A percentile compares a stretch with the other conserved stretches of the same genome.
Conservation (phyloP, 2,329 filamentous ascomycete species). For the Raffaelea ambrosiae region DNA sequence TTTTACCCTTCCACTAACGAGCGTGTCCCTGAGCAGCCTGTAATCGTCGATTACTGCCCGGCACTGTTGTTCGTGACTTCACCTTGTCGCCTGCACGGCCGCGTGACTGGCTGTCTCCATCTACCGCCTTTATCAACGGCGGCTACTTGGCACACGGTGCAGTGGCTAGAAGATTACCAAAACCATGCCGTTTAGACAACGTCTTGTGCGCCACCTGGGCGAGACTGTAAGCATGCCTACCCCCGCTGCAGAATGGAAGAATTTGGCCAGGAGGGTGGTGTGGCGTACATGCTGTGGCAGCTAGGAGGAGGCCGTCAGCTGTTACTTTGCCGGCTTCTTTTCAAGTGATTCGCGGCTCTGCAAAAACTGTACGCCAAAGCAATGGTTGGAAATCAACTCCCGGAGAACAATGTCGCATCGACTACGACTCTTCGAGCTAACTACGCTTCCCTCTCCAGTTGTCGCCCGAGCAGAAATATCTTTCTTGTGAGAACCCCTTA, state of each 20-base stretch:
- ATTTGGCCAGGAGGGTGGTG: not conserved
- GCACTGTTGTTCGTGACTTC: no score
- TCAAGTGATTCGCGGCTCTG: constrained; percentile 2
- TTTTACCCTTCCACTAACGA: no score
- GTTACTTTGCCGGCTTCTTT: not conserved
- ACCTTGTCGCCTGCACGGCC: no score
- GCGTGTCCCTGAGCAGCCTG: no score
- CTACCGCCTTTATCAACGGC: no score
- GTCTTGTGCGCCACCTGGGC: constrained; percentile 37
- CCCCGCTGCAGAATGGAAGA: constrained; percentile 3
- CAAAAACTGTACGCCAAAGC: not conserved
- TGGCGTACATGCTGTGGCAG: not conserved
- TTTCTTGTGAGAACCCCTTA: constrained; percentile 18
- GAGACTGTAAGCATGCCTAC: constrained; percentile 30
- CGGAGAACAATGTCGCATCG: no score
- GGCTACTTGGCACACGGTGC: no score
- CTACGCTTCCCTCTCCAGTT: constrained; percentile 16
- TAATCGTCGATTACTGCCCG: no score
- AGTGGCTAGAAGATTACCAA: no score
- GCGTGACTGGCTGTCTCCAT: no score
- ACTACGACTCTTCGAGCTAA: constrained; percentile 14
- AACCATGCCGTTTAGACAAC: constrained; percentile 20
- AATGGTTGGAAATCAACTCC: not conserved
- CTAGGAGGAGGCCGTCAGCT: not conserved
- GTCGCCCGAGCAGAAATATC: constrained; percentile 31